Evolutionary conservation across 306 rosid species (phyloP), one percentile per base, ranked within the genome.

Genomic region (Calophaca sinica): DNA sequence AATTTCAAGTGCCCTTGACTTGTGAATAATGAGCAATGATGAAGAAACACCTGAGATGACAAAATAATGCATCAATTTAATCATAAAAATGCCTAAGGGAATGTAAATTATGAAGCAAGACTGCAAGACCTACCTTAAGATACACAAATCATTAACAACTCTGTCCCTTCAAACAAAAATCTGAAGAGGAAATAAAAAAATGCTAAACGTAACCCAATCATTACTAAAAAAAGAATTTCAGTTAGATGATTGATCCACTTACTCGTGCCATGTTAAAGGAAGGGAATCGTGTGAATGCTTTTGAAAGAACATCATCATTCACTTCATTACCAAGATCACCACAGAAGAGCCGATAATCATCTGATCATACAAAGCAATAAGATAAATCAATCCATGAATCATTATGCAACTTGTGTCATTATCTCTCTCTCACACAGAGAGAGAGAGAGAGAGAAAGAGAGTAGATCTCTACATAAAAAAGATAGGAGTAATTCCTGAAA

Each of bases 291-390:
- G 99, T 81, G 85, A 94, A 94, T 64, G 99, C 88, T 84, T 94
- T 94, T 2, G 99, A 80, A 79, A 94, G 97, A 75, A 92, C 97
- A 70, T 94, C 98, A 76, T 94, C 99, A 45, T 92, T 94, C 86
- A 92, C 99, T 89, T 94, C 99, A 68, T 94, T 94, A 64, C 99
- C 99, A 59, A 94, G 96, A 85, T 92, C 98, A 33, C 99, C 98
- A 71, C 96, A 94, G 76, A 94, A 94, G 66, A 92, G 86, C 52
- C 93, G 89, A 80, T 88, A 92, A 64, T 94, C 96, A 92, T 90
- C 99, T 94, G 87, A 73, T 70, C 36, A 70, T 41, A 7, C 68
- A 70, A 60, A 81, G 59, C 42, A 39, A 72, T 1, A 35, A 14
- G 41, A 50, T 33, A 53, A 29, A 68, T 79, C 41, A 69, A 57